Evolutionary conservation across 140 eudicot species (phyloP), one percentile per base, ranked within the genome.

Genomic region (Eryngium alpinum): DNA sequence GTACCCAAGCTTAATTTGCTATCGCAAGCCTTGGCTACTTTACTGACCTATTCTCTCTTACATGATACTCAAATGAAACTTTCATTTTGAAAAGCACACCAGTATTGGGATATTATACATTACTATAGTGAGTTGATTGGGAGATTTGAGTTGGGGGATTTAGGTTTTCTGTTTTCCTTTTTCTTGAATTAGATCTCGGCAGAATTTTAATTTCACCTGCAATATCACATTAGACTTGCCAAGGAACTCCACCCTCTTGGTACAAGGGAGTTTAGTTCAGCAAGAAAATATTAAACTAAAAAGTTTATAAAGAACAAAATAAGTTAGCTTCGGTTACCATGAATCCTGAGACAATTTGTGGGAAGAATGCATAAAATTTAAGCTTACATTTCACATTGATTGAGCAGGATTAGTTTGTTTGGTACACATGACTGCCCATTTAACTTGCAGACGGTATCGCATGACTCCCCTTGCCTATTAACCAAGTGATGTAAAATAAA

Each of bases 401-500:
- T 93, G 80, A 96, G 94, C 43, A 91, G 84, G 16, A 83, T 46
- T 71, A 96, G 90, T 83, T 93, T 96, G 90, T 89, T 96, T 79
- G 94, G 90, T 19, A 96, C 96, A 78, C 99, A 96, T 57, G 96
- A 93, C 77, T 89, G 91, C 72, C 96, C 96, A 67, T 69, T 87
- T 78, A 88, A 78, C 80, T 91, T 96, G 86, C 99, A 96, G 16
- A 75, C 94, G 17, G 94, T 87, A 88, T 91, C 97, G 70, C 99
- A 96, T 21, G 99, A 96, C 84, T 96, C 96, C 84, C 99, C 99
- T 87, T 96, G 99, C 88, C 97, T 92, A 67, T 67, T 17, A 74
- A 46, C 67, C 80, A 79, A 49, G 69, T 15, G 22, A 79, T 34
- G 71, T 19, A 84, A 66, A 77, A 81, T 38, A 38, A 38, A 80